Evolutionary conservation across 129 eudicot species (phyloP), one percentile per base, ranked within the genome.

Genomic region (Gnaphalium uliginosum): DNA sequence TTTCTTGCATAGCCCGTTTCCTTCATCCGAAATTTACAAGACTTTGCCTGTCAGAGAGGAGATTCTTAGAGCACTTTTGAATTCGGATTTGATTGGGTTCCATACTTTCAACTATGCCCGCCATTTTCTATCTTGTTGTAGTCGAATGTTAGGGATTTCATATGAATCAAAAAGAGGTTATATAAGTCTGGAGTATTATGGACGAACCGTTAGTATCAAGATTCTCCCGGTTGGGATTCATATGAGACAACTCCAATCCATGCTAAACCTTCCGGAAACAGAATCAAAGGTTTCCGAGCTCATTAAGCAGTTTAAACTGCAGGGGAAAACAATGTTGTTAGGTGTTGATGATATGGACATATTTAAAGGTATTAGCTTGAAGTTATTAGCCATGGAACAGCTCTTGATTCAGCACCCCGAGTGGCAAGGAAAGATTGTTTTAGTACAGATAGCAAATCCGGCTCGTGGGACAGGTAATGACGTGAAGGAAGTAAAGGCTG

Each of bases 341-440:
- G 96, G 93, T 9, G 94, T 90, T 6, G 96, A 90, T 67, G 94
- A 90, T 60, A 90, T 90, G 96, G 96, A 90, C 77, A 90, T 90
- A 65, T 90, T 90, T 64, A 90, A 90, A 66, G 96, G 96, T 37
- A 88, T 90, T 6, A 90, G 89, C 70, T 83, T 90, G 71, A 90
- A 90, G 84, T 69, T 90, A 37, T 72, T 90, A 68, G 96, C 96
- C n/a, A 86, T 90, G 94, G 96, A 88, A 73, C 96, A 87, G 74
- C 58, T 90, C 24, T 75, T 90, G 19, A 33, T 79, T 65, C 94
- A 88, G 66, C 89, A 90, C 66, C 96, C 93, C 4, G 89, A 88
- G 83, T 86, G 84, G 84, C 90, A 81, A 58, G 96, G 96, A 22
- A 86, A 88, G 79, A 82, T 84, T 17, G 96, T 90, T 30, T 54